Conservation (phyloP, 129 eudicot genomes). For the Pseudognaphalium luteoalbum region DNA sequence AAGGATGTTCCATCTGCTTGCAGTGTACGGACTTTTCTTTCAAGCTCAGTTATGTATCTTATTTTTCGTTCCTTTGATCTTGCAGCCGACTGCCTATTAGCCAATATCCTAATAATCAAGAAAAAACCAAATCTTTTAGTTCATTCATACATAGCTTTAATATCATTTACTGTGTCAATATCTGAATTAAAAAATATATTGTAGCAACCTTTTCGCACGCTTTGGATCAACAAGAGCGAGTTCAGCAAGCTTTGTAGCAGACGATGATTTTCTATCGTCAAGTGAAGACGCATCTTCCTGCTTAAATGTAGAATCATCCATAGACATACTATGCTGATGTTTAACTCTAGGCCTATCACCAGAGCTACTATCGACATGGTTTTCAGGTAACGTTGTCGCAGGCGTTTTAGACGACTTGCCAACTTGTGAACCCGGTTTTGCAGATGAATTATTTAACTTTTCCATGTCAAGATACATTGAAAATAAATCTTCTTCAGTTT, state of each 20-base stretch:
- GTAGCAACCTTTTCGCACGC: conserved; percentile 69
- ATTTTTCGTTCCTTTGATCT: conserved; percentile 89
- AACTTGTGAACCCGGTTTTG: conserved; percentile 46
- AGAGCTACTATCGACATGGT: conserved; percentile 17
- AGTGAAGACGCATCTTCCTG: conserved; percentile 31
- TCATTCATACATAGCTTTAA: neutral
- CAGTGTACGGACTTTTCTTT: conserved; percentile 64
- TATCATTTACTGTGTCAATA: too few relatives aligned
- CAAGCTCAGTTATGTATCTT: conserved; percentile 87
- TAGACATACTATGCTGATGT: conserved; percentile 78
- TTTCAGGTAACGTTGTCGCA: conserved; percentile 2
- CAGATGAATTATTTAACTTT: conserved; percentile 63
- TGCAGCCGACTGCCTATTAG: conserved; percentile 93
- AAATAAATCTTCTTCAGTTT: conserved; percentile 78
- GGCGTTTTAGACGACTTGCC: neutral
- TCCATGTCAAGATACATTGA: conserved; percentile 92
- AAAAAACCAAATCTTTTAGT: neutral
- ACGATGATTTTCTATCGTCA: conserved; percentile 64
- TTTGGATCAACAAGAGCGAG: conserved; percentile 80
- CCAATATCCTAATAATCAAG: conserved; percentile 61
- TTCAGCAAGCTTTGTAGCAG: conserved; percentile 84
- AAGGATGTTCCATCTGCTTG: conserved; percentile 68
- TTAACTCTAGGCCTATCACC: conserved; percentile 52
- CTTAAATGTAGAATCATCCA: conserved; percentile 54
- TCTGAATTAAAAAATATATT: too few relatives aligned